A percentile compares a stretch with the other conserved stretches of the same genome.
Evolutionary conservation across 257 asterid species (phyloP).

Genomic region (Pogostemon cablin): DNA sequence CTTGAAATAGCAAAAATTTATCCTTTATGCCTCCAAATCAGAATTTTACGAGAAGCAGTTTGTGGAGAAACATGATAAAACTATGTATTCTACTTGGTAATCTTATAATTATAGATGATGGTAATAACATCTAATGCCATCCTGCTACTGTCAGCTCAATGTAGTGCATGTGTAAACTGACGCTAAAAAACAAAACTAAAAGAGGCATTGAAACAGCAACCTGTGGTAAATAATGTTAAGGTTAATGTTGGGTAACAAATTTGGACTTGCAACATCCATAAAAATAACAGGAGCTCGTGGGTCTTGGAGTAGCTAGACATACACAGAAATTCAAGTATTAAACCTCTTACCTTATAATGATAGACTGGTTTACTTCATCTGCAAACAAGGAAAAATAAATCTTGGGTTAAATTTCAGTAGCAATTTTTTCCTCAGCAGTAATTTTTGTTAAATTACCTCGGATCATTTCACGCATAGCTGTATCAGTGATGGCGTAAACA

Average conservation of each 20-base stretch:
- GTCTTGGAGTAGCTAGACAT: background rate
- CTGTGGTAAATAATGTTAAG: background rate
- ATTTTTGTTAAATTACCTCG: conserved; percentile 62
- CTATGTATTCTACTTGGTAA: background rate
- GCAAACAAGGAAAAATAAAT: conserved; percentile 46
- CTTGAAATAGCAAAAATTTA: background rate
- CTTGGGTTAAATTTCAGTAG: conserved; percentile 34
- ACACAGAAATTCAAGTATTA: conserved; percentile 24
- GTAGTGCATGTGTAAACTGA: background rate
- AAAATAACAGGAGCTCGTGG: background rate
- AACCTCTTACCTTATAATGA: conserved; percentile 83
- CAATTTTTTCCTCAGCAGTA: conserved; percentile 16
- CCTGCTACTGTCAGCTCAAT: conserved; percentile 11
- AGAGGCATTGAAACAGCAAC: conserved; percentile 7
- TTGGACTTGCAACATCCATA: conserved; percentile 22
- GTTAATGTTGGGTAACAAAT: background rate
- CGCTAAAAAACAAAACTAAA: background rate
- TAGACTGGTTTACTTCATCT: conserved; percentile 99
- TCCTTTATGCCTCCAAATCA: background rate
- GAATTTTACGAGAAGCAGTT: background rate
- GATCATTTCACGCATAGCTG: conserved; percentile 95
- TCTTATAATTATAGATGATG: background rate
- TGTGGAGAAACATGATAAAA: background rate
- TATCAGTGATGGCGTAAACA: conserved; percentile 94
- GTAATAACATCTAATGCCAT: background rate